These are phyloP conservation scores for Fusarium fracticaudum DNA, from an alignment of 2,329 filamentous ascomycete genomes.

Conservation along the genomic window DNA sequence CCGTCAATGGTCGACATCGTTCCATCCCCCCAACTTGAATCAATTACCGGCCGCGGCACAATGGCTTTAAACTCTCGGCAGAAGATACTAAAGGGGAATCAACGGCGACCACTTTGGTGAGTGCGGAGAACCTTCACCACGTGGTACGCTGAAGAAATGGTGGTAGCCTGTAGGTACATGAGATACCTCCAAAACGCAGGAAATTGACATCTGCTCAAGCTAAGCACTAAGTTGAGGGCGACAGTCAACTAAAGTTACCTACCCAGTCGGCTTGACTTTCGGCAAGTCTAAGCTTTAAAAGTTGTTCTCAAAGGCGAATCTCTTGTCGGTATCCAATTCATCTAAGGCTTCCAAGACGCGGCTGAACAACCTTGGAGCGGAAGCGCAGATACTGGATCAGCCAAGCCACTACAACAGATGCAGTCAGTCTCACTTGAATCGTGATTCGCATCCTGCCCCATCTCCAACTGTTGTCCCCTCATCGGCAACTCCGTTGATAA, in stretches of 20 bases:
- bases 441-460: neutral
- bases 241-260: slow-evolving; percentile 6
- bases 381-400: neutral
- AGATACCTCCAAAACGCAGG: slow-evolving; percentile 27
- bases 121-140: slow-evolving; percentile 28
- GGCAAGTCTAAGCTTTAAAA: neutral
- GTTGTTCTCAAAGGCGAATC: slow-evolving; percentile 4
- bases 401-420: neutral
- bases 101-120: neutral
- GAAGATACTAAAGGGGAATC: neutral
- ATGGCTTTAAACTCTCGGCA: slow-evolving; percentile 6
- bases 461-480: neutral
- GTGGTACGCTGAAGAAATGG: slow-evolving; percentile 16
- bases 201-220: slow-evolving; percentile 10
- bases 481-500: slow-evolving; percentile 20
- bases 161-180: slow-evolving; percentile 13
- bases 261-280: neutral
- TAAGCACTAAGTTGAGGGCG: slow-evolving; percentile 9
- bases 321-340: slow-evolving; percentile 7
- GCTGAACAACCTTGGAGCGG: slow-evolving; percentile 7
- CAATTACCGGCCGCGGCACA: slow-evolving; percentile 25
- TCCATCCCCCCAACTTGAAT: neutral
- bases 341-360: neutral
- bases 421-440: slow-evolving; percentile 23
- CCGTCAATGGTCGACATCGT: slow-evolving; percentile 5